Evolutionary conservation across 768 basidiomycete species (phyloP).

Genomic region (Rhizopogon rudus): DNA sequence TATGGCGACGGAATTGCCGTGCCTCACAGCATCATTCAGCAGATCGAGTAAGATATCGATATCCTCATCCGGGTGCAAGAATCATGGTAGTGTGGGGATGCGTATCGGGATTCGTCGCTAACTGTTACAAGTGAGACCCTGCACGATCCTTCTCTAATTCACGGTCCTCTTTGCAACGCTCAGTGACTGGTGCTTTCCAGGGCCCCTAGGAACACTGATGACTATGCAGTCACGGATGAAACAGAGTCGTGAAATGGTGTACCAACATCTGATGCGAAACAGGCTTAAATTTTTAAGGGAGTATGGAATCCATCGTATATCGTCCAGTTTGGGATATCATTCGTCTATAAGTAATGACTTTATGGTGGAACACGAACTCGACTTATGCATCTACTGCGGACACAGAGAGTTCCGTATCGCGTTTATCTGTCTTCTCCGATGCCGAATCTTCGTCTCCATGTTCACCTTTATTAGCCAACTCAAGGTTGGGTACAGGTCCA

Average conservation of each 20-base stretch:
- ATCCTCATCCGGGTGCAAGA: constrained; percentile 34
- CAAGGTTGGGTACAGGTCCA: constrained; percentile 18
- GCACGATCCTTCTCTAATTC: constrained; percentile 49
- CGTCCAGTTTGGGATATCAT: background rate
- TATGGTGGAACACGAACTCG: background rate
- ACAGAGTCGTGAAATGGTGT: background rate
- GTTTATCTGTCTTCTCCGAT: constrained; percentile 9
- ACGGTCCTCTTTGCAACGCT: constrained; percentile 35
- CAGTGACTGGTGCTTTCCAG: constrained; percentile 23
- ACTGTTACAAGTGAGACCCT: constrained; percentile 34
- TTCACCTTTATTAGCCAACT: background rate
- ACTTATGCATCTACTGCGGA: constrained; percentile 28
- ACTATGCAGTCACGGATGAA: background rate
- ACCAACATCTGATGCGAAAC: background rate
- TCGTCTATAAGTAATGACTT: background rate
- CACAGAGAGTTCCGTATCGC: background rate
- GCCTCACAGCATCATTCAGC: constrained; percentile 29
- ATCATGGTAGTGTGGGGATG: constrained; percentile 39
- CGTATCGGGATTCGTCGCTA: background rate
- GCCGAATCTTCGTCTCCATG: background rate
- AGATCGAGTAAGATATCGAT: constrained; percentile 30
- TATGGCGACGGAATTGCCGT: constrained; percentile 34
- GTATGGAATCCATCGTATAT: no score
- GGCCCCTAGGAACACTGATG: constrained; percentile 5
- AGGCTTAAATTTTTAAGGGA: background rate